phyloP scores from a whole-genome alignment of 805 yeast genomes.

The Metschnikowia corniflorae region DNA sequence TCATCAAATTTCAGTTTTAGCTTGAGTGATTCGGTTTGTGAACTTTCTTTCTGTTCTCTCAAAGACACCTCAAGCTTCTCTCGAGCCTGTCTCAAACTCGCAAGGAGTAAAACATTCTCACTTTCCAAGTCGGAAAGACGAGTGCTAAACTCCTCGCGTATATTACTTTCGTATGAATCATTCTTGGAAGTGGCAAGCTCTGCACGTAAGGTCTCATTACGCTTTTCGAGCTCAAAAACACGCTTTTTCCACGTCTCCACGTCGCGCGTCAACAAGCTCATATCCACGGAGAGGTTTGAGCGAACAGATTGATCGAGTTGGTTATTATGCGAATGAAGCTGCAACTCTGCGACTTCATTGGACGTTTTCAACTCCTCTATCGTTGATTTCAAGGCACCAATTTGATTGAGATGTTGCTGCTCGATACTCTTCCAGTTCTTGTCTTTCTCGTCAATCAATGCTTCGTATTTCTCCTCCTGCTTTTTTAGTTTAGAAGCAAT shows the following conservation, averaged over 20 bases:
- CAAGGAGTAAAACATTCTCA: constrained; percentile 62
- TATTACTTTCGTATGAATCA: constrained; percentile 38
- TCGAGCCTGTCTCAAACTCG: constrained; percentile 53
- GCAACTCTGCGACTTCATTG: constrained; percentile 62
- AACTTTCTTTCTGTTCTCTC: constrained; percentile 28
- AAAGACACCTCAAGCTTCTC: constrained; percentile 21
- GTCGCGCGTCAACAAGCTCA: constrained; percentile 70
- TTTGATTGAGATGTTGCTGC: constrained; percentile 46
- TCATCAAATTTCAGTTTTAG: constrained; percentile 47
- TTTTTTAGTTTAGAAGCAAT: constrained; percentile 55
- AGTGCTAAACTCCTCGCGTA: constrained; percentile 41
- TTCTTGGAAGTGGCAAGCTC: constrained; percentile 57
- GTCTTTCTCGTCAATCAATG: constrained; percentile 69
- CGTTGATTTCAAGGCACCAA: constrained; percentile 49
- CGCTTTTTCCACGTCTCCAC: constrained; percentile 67
- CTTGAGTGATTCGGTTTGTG: constrained; percentile 44
- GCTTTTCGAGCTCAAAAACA: constrained; percentile 64
- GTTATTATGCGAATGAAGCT: constrained; percentile 46
- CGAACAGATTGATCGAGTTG: constrained; percentile 35
- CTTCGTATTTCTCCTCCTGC: constrained; percentile 69
- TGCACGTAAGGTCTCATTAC: constrained; percentile 71
- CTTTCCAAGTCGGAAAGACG: constrained; percentile 57
- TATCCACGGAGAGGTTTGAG: constrained; percentile 43
- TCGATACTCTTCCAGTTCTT: constrained; percentile 63
- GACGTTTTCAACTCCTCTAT: constrained; percentile 63